A percentile compares a stretch with the other conserved stretches of the same genome.
These are phyloP conservation scores for Lophium mytilinum DNA, from an alignment of 495 filamentous ascomycete genomes.

Conservation along the genomic window DNA sequence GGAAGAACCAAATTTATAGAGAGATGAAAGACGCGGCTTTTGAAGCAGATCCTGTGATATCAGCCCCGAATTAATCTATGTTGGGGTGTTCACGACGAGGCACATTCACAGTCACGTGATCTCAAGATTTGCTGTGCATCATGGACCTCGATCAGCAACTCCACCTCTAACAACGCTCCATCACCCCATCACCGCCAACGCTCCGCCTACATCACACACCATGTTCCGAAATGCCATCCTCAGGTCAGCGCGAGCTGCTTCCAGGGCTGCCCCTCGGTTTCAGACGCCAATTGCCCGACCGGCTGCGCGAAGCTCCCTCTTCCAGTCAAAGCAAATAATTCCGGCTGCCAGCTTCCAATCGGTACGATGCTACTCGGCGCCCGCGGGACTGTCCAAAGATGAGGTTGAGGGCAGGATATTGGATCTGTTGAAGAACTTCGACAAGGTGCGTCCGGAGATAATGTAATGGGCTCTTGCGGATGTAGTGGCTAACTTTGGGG, in stretches of 20 bases:
- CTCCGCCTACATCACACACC: conserved; percentile 4
- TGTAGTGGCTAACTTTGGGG: conserved; percentile 6
- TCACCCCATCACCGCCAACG: neutral
- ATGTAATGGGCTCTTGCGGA: neutral
- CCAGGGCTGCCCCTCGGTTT: conserved; percentile 44
- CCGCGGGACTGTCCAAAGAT: conserved; percentile 61
- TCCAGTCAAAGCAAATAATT: conserved; percentile 48
- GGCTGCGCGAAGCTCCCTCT: conserved; percentile 46
- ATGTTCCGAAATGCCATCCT: conserved; percentile 86
- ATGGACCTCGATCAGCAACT: neutral
- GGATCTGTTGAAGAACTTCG: conserved; percentile 84
- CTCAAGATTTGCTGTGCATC: neutral
- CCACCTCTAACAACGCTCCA: neutral
- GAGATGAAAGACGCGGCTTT: no score
- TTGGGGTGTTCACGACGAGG: no score
- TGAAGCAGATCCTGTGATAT: no score
- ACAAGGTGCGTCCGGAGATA: conserved; percentile 65
- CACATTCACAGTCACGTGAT: neutral
- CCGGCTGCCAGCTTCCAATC: conserved; percentile 50
- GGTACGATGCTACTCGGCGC: conserved; percentile 78
- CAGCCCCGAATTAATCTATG: no score
- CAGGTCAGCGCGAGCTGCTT: conserved; percentile 49
- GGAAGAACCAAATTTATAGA: no score
- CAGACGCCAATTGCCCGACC: conserved; percentile 49
- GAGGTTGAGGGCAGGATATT: conserved; percentile 92